Base-by-base conservation (phyloP, 805 yeast genomes). In the Metschnikowia corniflorae region DNA sequence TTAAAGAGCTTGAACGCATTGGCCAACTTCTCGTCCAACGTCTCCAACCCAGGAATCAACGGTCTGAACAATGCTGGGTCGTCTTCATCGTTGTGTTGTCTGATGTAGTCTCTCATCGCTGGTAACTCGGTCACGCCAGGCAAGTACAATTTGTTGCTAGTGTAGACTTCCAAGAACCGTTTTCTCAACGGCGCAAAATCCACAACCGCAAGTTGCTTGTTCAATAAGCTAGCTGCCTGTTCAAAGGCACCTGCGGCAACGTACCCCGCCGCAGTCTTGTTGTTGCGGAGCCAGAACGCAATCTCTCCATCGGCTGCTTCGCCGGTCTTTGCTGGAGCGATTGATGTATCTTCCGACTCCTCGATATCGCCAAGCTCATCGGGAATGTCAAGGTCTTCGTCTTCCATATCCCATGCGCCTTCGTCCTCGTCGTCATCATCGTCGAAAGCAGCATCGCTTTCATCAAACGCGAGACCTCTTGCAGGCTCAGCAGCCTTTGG, bases 191-290 rank as follows among this genome's bases (percentile, higher is more conserved):
- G 97, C 54, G 81, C 95, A 58, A 94, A 91, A 50, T 86, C 73
- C 18, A 77, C 81, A 34, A 86, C 77, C 51, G 97, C 98, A 29
- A 82, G 71, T 63, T 94, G 98, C 54, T 91, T 83, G 68, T 82
- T 80, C 53, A 93, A 74, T 56, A 94, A 76, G 53, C 88, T 94
- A 26, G 96, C 93, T 25, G 97, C 99, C 36, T 91, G 84, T 49
- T 88, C 97, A 58, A 91, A 91, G 4, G 94, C 85, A 51, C 99
- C 99, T 2, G 96, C 88, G 2, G 98, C 97, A 53, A 83, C 88
- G 51, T 87, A 86, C 18, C 86, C 87, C 20, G 96, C 97, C 4
- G 97, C 87, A 38, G 89, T 75, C 45, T 82, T 84, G 13, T 96
- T 85, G 61, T 84, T 86, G 48, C 91, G 82, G 20, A 86, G 75